Conservation (phyloP, 345 rosid species). For the Draba incana region DNA sequence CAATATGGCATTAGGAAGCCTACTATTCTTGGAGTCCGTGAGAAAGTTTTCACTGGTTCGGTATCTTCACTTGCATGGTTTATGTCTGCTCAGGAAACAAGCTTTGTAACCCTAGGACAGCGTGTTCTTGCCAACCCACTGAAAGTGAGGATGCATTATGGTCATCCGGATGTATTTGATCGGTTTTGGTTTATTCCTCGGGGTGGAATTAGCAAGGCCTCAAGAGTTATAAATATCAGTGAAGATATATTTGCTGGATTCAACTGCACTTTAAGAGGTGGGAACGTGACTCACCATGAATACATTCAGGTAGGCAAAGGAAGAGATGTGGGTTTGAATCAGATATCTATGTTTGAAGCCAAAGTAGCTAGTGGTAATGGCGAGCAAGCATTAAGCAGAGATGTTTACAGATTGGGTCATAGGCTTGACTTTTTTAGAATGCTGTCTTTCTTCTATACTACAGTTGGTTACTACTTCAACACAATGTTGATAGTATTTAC, state of each 20-base stretch:
- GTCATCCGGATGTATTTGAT: constrained; percentile 97
- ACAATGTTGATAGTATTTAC: constrained; percentile 90
- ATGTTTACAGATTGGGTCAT: constrained; percentile 95
- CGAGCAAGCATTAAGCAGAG: constrained; percentile 96
- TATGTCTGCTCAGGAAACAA: constrained; percentile 89
- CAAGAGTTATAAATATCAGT: constrained; percentile 92
- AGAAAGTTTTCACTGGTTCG: constrained; percentile 93
- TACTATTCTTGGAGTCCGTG: constrained; percentile 92
- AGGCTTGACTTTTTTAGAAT: constrained; percentile 95
- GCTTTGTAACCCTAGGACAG: constrained; percentile 95
- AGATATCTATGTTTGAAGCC: constrained; percentile 97
- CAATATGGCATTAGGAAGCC: constrained; percentile 77
- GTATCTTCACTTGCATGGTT: constrained; percentile 96
- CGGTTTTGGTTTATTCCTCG: constrained; percentile 97
- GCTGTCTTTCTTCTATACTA: constrained; percentile 93
- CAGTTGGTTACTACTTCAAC: constrained; percentile 93
- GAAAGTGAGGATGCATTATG: constrained; percentile 97
- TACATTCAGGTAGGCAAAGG: constrained; percentile 98
- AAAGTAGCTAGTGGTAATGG: constrained; percentile 99
- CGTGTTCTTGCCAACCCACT: constrained; percentile 95
- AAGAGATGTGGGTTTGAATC: constrained; percentile 98
- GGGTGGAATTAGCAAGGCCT: constrained; percentile 97
- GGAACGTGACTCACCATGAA: constrained; percentile 97
- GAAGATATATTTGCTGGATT: constrained; percentile 99
- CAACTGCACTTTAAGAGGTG: constrained; percentile 96